Conservation (phyloP, 108 stramenopile species). For the Conticribra weissflogii region DNA sequence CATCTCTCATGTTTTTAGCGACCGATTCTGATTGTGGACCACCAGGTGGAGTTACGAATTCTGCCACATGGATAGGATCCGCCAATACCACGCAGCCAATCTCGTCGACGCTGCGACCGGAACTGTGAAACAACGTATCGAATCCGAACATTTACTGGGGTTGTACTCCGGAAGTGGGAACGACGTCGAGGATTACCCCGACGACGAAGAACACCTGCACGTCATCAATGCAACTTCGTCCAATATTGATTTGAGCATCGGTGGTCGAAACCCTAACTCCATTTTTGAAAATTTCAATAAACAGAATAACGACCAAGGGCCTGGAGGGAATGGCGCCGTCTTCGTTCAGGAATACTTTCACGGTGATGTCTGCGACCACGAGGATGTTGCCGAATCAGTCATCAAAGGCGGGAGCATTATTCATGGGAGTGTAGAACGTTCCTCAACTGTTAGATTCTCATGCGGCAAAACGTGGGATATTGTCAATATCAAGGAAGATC, state of each 20-base stretch:
- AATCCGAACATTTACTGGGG: slow-evolving; percentile 70
- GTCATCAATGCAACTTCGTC: slow-evolving; percentile 66
- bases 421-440: slow-evolving; percentile 62
- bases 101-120: slow-evolving; percentile 57
- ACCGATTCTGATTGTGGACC: no score
- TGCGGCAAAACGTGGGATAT: slow-evolving; percentile 68
- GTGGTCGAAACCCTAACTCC: background rate
- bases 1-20: no score
- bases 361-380: slow-evolving; percentile 77
- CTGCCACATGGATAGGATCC: slow-evolving; percentile 63
- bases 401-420: slow-evolving; percentile 77
- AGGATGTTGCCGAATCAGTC: slow-evolving; percentile 78
- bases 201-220: slow-evolving; percentile 67
- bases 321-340: slow-evolving; percentile 74
- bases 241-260: slow-evolving; percentile 22
- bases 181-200: slow-evolving; percentile 40
- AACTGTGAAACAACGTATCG: slow-evolving; percentile 19
- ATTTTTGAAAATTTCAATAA: slow-evolving; percentile 6
- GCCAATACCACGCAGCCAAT: slow-evolving; percentile 73
- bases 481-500: slow-evolving; percentile 78
- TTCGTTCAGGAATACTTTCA: slow-evolving; percentile 71
- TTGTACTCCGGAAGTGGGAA: slow-evolving; percentile 45
- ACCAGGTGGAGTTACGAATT: slow-evolving; percentile 40
- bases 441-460: slow-evolving; percentile 74
- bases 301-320: slow-evolving; percentile 10